These are phyloP conservation scores for Aspergillus sojae DNA, from an alignment of 2,329 filamentous ascomycete species.

Conservation along the genomic window DNA sequence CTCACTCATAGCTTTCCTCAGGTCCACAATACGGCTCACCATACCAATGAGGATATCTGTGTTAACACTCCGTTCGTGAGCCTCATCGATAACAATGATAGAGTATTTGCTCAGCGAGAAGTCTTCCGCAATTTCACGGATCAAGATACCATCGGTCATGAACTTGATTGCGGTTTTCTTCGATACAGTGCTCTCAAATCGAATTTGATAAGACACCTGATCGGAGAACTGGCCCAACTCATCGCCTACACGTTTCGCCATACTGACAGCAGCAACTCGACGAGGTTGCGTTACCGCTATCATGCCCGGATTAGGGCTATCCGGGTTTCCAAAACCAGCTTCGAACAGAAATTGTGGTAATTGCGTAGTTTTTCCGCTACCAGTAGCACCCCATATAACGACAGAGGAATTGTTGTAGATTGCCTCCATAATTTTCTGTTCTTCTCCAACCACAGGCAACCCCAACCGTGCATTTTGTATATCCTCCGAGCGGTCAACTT, in stretches of 20 bases:
- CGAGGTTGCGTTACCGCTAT: constrained; percentile 95
- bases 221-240: constrained; percentile 79
- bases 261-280: constrained; percentile 92
- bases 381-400: constrained; percentile 91
- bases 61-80: constrained; percentile 95
- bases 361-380: constrained; percentile 97
- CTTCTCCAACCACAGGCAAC: constrained; percentile 88
- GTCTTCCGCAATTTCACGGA: constrained; percentile 88
- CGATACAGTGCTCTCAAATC: constrained; percentile 84
- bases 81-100: constrained; percentile 91
- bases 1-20: constrained; percentile 73
- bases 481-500: constrained; percentile 68
- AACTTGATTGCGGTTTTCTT: constrained; percentile 91
- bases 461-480: constrained; percentile 78
- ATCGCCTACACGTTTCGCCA: constrained; percentile 87
- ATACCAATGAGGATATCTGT: constrained; percentile 98
- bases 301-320: constrained; percentile 82
- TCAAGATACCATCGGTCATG: constrained; percentile 96
- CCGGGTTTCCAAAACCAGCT: constrained; percentile 80
- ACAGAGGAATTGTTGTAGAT: constrained; percentile 90
- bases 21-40: constrained; percentile 86
- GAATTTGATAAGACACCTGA: constrained; percentile 87
- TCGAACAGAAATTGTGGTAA: constrained; percentile 96
- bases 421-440: constrained; percentile 97
- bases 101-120: constrained; percentile 89